phyloP scores from a whole-genome alignment of 208 protist species.

The Entamoeba invadens region DNA sequence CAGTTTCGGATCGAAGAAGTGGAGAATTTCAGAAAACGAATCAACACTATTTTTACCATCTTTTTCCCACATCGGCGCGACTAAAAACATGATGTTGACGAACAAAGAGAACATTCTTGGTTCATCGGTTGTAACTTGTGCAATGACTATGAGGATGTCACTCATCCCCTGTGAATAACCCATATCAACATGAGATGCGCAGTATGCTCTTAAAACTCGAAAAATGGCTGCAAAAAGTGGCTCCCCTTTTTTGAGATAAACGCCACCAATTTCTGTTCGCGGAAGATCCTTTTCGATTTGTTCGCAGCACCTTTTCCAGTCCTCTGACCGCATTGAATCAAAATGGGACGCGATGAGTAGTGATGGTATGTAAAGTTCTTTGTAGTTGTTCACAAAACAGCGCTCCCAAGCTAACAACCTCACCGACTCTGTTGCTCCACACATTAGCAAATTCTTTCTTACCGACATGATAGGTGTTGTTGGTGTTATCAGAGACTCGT shows the following conservation, averaged over 20 bases:
- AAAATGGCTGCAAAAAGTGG: background rate
- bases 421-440: background rate
- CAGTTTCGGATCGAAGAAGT: background rate
- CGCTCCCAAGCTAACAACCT: background rate
- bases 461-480: too few species aligned
- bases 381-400: background rate
- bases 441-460: too few species aligned
- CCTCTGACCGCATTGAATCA: background rate
- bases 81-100: background rate
- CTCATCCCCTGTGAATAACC: background rate
- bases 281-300: background rate
- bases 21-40: background rate
- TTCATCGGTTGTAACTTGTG: background rate
- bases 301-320: background rate
- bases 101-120: background rate
- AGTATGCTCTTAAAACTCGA: background rate
- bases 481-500: too few species aligned
- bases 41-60: background rate
- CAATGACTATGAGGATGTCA: background rate
- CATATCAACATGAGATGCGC: background rate
- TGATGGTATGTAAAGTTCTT: background rate
- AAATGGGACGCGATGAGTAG: background rate
- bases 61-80: background rate
- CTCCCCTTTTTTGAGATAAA: background rate
- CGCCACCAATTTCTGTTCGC: background rate